Conservation (phyloP, 768 basidiomycete species). For the Albatrellus ellisii region DNA sequence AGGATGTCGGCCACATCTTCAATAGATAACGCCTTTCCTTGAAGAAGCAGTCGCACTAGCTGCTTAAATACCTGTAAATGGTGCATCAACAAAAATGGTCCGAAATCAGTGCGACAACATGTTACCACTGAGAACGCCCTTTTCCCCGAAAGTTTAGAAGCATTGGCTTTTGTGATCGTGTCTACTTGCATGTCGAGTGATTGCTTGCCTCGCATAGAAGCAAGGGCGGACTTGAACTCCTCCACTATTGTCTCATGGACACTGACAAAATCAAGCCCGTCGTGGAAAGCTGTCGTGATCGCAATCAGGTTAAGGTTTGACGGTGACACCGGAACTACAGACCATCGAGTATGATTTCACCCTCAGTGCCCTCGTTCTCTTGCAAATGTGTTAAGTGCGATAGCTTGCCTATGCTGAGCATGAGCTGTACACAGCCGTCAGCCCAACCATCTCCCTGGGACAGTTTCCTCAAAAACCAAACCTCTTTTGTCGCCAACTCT, state of each 20-base stretch:
- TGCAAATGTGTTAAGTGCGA: conserved; percentile 53
- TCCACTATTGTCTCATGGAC: conserved; percentile 62
- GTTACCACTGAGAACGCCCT: conserved; percentile 40
- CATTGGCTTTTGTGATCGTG: conserved; percentile 41
- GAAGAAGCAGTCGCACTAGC: conserved; percentile 52
- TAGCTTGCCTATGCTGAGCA: conserved; percentile 86
- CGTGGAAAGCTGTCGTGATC: conserved; percentile 66
- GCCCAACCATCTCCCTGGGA: too few species aligned
- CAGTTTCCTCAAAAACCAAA: too few species aligned
- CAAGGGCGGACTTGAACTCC: conserved; percentile 41
- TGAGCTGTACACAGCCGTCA: conserved; percentile 38
- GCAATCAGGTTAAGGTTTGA: too few species aligned
- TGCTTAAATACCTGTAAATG: conserved; percentile 50
- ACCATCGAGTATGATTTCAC: conserved; percentile 49
- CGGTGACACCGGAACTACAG: too few species aligned
- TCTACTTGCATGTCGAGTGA: conserved; percentile 60
- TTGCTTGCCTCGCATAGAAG: conserved; percentile 39
- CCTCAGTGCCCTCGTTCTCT: conserved; percentile 28
- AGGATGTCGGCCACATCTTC: conserved; percentile 79
- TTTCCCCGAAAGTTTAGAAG: conserved; percentile 28
- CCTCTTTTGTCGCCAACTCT: conserved; percentile 66
- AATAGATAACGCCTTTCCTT: conserved; percentile 57
- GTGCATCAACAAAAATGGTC: conserved; percentile 11
- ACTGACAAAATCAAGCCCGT: conserved; percentile 76
- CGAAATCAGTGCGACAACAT: background rate